Evolutionary conservation across 2,329 filamentous ascomycete genomes (phyloP), one percentile per base, ranked within the genome.

Genomic region (Aspergillus sp.): DNA sequence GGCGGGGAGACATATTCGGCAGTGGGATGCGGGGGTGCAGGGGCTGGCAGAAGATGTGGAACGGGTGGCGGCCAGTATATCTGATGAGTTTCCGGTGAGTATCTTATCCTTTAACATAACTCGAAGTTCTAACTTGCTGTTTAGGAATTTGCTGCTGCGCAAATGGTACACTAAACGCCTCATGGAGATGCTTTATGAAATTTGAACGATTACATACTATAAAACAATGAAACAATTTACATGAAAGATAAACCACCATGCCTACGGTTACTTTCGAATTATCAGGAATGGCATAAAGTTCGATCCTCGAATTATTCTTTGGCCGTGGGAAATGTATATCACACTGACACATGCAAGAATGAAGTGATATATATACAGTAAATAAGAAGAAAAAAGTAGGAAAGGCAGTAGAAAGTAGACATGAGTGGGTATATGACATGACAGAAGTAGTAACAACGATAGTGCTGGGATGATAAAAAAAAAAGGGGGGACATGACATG

Each of bases 1-100:
- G 27, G 80, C 83, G 3, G 85, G 81, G 46, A 81, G 78, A 63
- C 85, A 90, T 68, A 77, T 95, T 65, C 80, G 88, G 37, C 80
- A 84, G 56, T 97, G 91, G 91, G 91, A 97, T 66, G 77, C 80
- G 29, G 94, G 94, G 56, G 88, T 97, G 13, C 85, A 91, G 63
- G 83, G 83, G 27, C 65, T 97, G 44, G 84, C 90, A 2, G 90
- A 97, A 66, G 88, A 95, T 62, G 87, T 95, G 5, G 91, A 96
- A 69, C 85, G 83, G 54, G 83, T 94, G 48, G 88, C 88, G 11
- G 89, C 88, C 35, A 79, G 85, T 53, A 76, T 97, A 52, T 86
- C 93, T 64, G 81, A 81, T 51, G 81, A 88, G 61, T 89, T 91
- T 65, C 90, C 93, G 19, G 85, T 82, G 62, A 65, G 76, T 68